Percentiles rank a stretch among this genome's conserved stretches.
Conservation (phyloP, 345 rosid genomes). For the Hibiscus tridactylites region DNA sequence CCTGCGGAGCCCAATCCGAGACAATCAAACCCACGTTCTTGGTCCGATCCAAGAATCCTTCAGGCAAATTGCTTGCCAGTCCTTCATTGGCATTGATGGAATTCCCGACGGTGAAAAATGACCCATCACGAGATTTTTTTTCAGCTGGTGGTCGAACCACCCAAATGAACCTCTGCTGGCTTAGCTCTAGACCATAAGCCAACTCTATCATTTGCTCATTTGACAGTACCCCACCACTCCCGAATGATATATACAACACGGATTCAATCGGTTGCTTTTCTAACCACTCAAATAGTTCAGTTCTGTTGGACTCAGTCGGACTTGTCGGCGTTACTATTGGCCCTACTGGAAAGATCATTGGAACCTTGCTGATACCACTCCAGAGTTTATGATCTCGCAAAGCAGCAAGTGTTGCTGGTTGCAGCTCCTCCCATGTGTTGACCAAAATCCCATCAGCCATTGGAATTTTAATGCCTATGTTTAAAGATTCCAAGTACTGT, state of each 20-base stretch:
- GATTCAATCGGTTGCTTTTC: conserved; percentile 42
- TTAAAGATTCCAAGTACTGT: conserved; percentile 16
- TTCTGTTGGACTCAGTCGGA: not conserved
- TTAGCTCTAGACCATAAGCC: conserved; percentile 67
- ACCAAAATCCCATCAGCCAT: conserved; percentile 46
- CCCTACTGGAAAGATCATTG: conserved; percentile 36
- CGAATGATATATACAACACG: conserved; percentile 54
- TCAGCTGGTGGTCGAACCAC: conserved; percentile 38
- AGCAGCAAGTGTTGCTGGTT: conserved; percentile 32
- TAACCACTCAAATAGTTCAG: conserved; percentile 35
- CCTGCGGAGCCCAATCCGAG: conserved; percentile 57
- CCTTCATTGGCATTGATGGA: not conserved
- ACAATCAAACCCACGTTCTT: conserved; percentile 29
- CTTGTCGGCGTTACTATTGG: conserved; percentile 21
- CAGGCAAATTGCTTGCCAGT: conserved; percentile 29
- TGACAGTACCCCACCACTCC: conserved; percentile 61
- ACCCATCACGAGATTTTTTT: conserved; percentile 10
- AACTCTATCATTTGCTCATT: conserved; percentile 39
- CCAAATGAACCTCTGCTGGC: conserved; percentile 58
- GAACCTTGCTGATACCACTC: conserved; percentile 19
- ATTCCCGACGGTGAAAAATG: conserved; percentile 19
- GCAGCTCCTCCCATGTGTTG: conserved; percentile 55
- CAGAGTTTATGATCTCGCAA: conserved; percentile 16
- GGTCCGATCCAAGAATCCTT: conserved; percentile 42
- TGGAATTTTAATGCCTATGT: conserved; percentile 14